Base-by-base conservation (phyloP, 495 filamentous ascomycete species). In the Geopyxis carbonaria region DNA sequence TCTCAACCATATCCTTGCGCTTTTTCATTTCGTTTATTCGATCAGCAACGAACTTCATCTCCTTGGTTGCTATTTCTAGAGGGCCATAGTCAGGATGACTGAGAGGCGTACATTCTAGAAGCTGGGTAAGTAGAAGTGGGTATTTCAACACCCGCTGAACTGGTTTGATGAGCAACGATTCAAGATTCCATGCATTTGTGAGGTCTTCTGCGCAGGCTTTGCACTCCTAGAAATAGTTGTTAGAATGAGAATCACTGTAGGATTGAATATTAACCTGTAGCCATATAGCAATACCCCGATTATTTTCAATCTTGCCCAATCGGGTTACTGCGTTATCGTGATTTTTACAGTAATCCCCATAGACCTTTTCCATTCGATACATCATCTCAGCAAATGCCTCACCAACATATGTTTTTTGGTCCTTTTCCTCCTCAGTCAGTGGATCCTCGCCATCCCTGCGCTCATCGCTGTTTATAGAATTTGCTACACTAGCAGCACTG, bases 11-110 rank as follows among this genome's bases (percentile, higher is more conserved):
- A 46, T 93, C 81, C 18, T 80, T 81, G 9, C 87, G 79, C 56
- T 81, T 85, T 59, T 93, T 94, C 46, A 82, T 68, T 43, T 86
- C 81, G 61, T 95, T 91, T 51, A 97, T 93, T 18, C 85, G 76
- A 22, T 76, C 67, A 25, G 80, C 76, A 30, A 86, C 72, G 9
- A 68, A 70, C 15, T 74, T 76, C 36, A 89, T 66, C 34, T 72
- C 67, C 22, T 68, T 61, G 9, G 68, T 59, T 3, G 83, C 80
- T 24, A 60, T 59, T 32, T 73, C 59, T 23, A 95, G 66, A 25
- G 72, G 60, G 7, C 64, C 62, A 33, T 70, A 72, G 57, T 99
- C 89, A 0, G 87, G 83, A 51, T 99, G 89, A 37, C 80, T 74
- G 7, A 59, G 58, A 0, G 81, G 76, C 0, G 91, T 95, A 29